Conservation (phyloP, 805 yeast genomes). For the Wickerhamomyces strasburgensis region DNA sequence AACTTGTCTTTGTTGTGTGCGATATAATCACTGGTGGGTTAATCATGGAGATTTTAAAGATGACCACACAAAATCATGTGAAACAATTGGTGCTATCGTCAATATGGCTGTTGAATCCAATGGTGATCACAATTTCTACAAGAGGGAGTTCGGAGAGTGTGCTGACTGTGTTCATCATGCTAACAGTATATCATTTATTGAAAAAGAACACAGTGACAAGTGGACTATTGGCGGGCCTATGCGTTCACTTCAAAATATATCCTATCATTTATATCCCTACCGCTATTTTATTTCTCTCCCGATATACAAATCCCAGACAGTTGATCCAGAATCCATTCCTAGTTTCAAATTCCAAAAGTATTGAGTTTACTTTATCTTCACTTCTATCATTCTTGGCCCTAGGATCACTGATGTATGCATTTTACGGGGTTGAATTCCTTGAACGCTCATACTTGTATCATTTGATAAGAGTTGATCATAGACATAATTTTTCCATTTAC, state of each 20-base stretch:
- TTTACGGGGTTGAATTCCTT: conserved; percentile 73
- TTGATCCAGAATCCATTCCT: conserved; percentile 22
- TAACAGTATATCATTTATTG: conserved; percentile 45
- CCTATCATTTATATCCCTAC: conserved; percentile 87
- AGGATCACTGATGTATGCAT: conserved; percentile 55
- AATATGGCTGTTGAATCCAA: conserved; percentile 89
- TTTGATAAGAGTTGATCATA: conserved; percentile 77
- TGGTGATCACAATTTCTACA: conserved; percentile 90
- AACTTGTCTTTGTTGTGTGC: conserved; percentile 66
- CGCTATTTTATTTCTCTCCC: conserved; percentile 42
- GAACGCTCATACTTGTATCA: conserved; percentile 81
- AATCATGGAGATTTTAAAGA: conserved; percentile 38
- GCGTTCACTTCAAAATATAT: conserved; percentile 87
- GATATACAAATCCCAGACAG: conserved; percentile 16
- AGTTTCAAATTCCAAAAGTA: conserved; percentile 35
- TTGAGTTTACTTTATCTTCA: conserved; percentile 38
- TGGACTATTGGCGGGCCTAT: conserved; percentile 36
- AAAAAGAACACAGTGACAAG: conserved; percentile 27
- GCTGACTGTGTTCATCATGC: conserved; percentile 69
- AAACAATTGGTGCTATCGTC: conserved; percentile 43
- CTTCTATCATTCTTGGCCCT: conserved; percentile 39
- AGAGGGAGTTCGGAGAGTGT: conserved; percentile 93
- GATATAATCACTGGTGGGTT: conserved; percentile 79
- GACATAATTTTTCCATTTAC: conserved; percentile 92
- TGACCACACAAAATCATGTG: conserved; percentile 18